Evolutionary conservation across 148 eudicot species (phyloP), one percentile per base, ranked within the genome.

Genomic region (Agrostemma githago): DNA sequence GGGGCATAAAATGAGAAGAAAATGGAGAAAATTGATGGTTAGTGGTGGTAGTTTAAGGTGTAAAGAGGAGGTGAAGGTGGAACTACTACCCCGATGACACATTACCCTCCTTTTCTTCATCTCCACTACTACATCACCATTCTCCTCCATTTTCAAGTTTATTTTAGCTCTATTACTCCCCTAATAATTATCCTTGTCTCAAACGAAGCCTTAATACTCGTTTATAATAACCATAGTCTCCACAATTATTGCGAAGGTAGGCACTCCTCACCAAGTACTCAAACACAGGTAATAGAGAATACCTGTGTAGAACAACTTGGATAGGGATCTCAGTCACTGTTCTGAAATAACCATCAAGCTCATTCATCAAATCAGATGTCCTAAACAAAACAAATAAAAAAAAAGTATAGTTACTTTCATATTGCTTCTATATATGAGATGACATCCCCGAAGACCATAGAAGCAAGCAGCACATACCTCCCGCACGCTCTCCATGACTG

Each of bases 271-370:
- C 16, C 6, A 43, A 19, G 56, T 19, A 11, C 67, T 60, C 42
- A 60, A 65, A 66, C 63, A 7, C 38, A 84, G 58, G 46, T 38
- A 79, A 21, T 37, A 26, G 42, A 42, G 51, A 57, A 61, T 88
- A 95, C 98, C 96, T 87, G 5, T 91, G 81, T 66, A 90, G 85
- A 77, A 95, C 75, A 86, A 94, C 96, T 83, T 86, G 88, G 78
- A 86, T 72, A 77, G 97, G 98, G 77, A 95, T 81, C 17, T 78
- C 75, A 76, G 85, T 74, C 51, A 82, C 72, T n/a, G 90, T 85
- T 84, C 92, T 89, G 78, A 87, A 88, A 75, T 87, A 78, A 56
- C 57, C 15, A 54, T 72, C 74, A 15, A 95, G 88, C 79, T 88
- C 87, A 66, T 84, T 78, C 63, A 88, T 48, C 56, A 89, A 80